Conservation (phyloP, 495 filamentous ascomycete genomes). For the Neurospora sp. region DNA sequence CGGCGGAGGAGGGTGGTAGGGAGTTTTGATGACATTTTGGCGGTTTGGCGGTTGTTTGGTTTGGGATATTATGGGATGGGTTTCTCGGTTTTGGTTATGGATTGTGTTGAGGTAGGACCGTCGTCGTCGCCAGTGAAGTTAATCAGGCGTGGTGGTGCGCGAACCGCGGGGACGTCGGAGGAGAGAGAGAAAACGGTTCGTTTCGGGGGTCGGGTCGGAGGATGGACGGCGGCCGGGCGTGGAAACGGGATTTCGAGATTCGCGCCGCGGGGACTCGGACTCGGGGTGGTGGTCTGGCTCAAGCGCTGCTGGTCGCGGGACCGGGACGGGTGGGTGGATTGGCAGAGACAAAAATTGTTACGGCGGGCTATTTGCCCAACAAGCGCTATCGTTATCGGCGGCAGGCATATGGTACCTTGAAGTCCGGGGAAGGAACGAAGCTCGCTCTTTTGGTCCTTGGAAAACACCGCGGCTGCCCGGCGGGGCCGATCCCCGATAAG, state of each 20-base stretch:
- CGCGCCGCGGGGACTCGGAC: neutral
- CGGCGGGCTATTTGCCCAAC: neutral
- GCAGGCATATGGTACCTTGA: neutral
- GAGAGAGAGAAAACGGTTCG: neutral
- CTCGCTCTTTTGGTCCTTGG: neutral
- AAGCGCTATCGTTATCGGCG: slow-evolving; percentile 2
- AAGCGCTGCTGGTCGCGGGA: neutral
- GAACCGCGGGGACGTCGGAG: neutral
- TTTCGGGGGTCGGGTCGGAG: neutral
- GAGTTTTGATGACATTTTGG: slow-evolving; percentile 22
- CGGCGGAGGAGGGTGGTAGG: slow-evolving; percentile 17
- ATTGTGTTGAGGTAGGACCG: neutral
- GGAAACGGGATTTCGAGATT: neutral
- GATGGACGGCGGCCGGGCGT: neutral
- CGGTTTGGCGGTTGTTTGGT: neutral
- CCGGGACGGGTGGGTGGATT: neutral
- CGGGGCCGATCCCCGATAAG: neutral
- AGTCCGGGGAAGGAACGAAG: neutral
- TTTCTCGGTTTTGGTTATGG: neutral
- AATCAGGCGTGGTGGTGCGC: neutral
- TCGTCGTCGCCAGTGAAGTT: neutral
- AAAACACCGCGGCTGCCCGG: neutral
- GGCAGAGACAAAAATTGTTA: neutral
- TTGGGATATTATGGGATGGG: neutral
- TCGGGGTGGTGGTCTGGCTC: neutral